Evolutionary conservation across 2,329 filamentous ascomycete species (phyloP).

Genomic region (Phyllosticta ampelicida): DNA sequence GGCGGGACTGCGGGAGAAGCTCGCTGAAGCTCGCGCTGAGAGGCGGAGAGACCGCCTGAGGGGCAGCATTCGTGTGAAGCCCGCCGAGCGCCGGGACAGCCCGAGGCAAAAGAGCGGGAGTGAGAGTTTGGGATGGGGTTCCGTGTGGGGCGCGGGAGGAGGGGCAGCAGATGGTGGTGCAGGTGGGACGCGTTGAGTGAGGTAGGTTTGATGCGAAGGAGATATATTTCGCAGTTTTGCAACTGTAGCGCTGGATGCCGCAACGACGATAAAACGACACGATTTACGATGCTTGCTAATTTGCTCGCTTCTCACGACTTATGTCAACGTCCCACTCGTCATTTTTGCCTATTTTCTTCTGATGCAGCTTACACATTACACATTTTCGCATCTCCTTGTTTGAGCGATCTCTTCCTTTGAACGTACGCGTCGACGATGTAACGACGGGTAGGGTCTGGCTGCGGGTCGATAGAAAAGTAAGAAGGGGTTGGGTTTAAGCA

Average conservation of each 20-base stretch:
- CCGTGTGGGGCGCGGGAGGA: neutral
- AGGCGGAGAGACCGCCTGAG: constrained; percentile 43
- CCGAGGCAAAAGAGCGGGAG: neutral
- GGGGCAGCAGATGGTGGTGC: neutral
- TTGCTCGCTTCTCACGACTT: neutral
- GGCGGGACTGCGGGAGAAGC: constrained; percentile 37
- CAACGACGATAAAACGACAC: neutral
- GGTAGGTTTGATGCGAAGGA: neutral
- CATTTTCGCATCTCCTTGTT: too few species aligned
- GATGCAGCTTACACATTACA: neutral
- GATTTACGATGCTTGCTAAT: neutral
- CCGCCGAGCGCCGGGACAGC: neutral
- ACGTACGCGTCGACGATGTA: neutral
- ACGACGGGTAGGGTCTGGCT: neutral
- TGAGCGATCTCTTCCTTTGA: neutral
- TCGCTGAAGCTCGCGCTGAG: constrained; percentile 39
- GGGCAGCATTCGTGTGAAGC: constrained; percentile 38
- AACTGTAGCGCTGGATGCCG: neutral
- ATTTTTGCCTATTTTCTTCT: neutral
- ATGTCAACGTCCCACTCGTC: neutral
- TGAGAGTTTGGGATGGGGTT: neutral
- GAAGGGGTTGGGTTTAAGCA: neutral
- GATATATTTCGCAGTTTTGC: neutral
- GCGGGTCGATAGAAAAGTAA: neutral
- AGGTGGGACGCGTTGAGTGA: neutral